Base-by-base conservation (phyloP, 345 rosid species). In the Aurinia saxatilis region DNA sequence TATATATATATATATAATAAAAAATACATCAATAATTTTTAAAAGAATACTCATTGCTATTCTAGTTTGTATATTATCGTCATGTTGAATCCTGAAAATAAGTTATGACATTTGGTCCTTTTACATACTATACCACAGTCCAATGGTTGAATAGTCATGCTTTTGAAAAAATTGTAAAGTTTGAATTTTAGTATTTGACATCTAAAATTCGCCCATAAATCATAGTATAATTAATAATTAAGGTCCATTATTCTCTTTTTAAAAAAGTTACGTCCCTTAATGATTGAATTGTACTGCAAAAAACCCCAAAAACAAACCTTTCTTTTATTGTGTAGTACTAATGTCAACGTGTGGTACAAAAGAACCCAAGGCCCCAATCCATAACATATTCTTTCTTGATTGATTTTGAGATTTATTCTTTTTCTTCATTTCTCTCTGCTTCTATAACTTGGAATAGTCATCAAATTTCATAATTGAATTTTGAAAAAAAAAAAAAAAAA, bases 301-400 rank as follows among this genome's bases (percentile, higher is more conserved):
- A 68, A 48, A 30, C 6, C 40, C 45, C 2, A 59, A 66, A 47
- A 34, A 6, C 0, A 0, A n/a, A n/a, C n/a, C 11, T 7, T 66
- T n/a, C 12, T 0, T 30, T 33, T 36, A 2, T 34, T 69, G 41
- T 53, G 73, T 69, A 61, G 68, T 69, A 69, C 68, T 53, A 40
- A 54, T 36, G 57, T 53, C 63, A 69, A 69, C 68, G 73, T 69
- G 73, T 57, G 73, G 73, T 69, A 69, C 57, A 61, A 37, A 45
- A 21, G 27, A 60, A 53, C 35, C 56, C 54, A 58, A 40, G 14
- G 9, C 15, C 38, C 48, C 49, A 5, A 19, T 7, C 25, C 25
- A 21, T 4, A 21, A 21, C 4, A 21, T 11, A 5, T 40, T 13
- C 39, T n/a, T 19, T 40, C 66, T 51, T 44, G 27, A n/a, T 51